Evolutionary conservation across 176 grass and related monocot genomes (phyloP).

Genomic region (Tillandsia fasciculata): DNA sequence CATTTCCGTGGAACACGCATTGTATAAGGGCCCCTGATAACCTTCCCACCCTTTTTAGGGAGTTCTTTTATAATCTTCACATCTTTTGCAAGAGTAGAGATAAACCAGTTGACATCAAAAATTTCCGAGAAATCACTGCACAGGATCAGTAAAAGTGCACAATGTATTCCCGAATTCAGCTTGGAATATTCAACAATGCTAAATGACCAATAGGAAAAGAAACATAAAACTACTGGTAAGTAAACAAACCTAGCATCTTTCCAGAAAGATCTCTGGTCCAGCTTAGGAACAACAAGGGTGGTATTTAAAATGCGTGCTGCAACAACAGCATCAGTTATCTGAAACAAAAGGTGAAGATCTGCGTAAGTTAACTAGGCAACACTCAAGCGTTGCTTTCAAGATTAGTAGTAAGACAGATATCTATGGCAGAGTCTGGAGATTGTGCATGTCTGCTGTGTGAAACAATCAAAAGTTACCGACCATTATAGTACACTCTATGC

Average conservation of each 20-base stretch:
- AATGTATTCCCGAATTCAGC: background rate
- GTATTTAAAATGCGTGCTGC: slow-evolving; percentile 85
- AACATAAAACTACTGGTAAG: background rate
- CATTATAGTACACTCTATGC: too few species aligned
- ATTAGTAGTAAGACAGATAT: background rate
- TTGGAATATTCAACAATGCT: slow-evolving; percentile 11
- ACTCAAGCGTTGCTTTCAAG: background rate
- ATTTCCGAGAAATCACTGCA: slow-evolving; percentile 84
- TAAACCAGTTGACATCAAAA: slow-evolving; percentile 74
- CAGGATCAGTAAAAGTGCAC: slow-evolving; percentile 26
- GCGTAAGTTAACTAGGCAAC: background rate
- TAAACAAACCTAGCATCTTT: slow-evolving; percentile 80
- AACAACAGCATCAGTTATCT: slow-evolving; percentile 97
- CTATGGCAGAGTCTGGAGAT: background rate
- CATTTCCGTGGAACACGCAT: slow-evolving; percentile 94
- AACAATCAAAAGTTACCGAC: too few species aligned
- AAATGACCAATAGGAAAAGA: slow-evolving; percentile 16
- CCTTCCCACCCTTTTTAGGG: slow-evolving; percentile 51
- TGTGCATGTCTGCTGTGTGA: background rate
- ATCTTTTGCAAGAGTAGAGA: slow-evolving; percentile 71
- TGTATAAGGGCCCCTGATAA: slow-evolving; percentile 46
- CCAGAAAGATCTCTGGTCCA: slow-evolving; percentile 94
- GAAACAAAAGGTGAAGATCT: slow-evolving; percentile 20
- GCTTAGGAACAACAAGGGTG: slow-evolving; percentile 77
- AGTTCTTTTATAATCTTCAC: slow-evolving; percentile 78